Percentiles rank a stretch among this genome's conserved stretches.
These are phyloP conservation scores for Ophiostoma angusticollis DNA, from an alignment of 2,329 filamentous ascomycete species.

Conservation along the genomic window DNA sequence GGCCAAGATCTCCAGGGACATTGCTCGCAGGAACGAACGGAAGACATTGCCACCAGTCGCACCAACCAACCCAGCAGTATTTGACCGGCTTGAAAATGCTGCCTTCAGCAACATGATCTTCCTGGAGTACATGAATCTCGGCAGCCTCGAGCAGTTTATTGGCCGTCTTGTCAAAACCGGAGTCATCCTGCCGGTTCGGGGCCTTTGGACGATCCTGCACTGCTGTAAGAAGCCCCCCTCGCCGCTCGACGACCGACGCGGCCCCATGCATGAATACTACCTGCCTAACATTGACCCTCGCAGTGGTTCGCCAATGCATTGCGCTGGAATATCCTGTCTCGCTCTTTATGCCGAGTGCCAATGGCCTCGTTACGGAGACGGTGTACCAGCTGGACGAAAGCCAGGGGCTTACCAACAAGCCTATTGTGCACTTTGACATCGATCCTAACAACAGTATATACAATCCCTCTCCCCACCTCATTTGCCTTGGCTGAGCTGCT, in stretches of 20 bases:
- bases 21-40: too few relatives aligned
- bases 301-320: slow-evolving; percentile 3
- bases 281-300: background rate
- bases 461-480: too few relatives aligned
- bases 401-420: too few relatives aligned
- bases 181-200: background rate
- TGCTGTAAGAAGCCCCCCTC: too few relatives aligned
- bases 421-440: slow-evolving; percentile 11
- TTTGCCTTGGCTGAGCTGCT: too few relatives aligned
- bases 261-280: too few relatives aligned
- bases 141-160: background rate
- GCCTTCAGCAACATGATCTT: background rate
- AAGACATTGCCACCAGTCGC: too few relatives aligned
- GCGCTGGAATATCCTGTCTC: slow-evolving; percentile 1
- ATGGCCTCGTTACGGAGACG: too few relatives aligned
- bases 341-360: too few relatives aligned
- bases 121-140: slow-evolving; percentile 5
- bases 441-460: slow-evolving; percentile 7
- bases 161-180: background rate
- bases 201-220: slow-evolving; percentile 2
- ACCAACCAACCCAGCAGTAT: background rate
- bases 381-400: too few relatives aligned
- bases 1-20: too few relatives aligned
- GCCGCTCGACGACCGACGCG: too few relatives aligned
- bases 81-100: background rate